A percentile compares a stretch with the other conserved stretches of the same genome.
Conservation (phyloP, 2,329 filamentous ascomycete species). For the Teratosphaeria zuluensis region DNA sequence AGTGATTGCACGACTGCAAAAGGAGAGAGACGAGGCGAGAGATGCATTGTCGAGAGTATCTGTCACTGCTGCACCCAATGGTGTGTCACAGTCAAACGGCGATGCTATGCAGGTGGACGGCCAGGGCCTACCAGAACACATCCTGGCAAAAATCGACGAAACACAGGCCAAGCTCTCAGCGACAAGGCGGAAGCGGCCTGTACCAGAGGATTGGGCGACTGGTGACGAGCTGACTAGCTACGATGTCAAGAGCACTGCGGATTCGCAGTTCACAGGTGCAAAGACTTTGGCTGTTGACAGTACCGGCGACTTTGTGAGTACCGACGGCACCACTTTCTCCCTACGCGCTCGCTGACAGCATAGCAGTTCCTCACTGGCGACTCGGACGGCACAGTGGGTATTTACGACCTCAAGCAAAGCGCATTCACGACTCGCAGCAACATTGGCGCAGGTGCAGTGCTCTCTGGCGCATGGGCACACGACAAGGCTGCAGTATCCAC, state of each 20-base stretch:
- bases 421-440: constrained; percentile 62
- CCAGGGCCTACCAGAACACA: constrained; percentile 61
- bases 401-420: constrained; percentile 70
- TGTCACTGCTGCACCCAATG: constrained; percentile 47
- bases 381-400: constrained; percentile 60
- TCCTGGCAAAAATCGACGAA: constrained; percentile 65
- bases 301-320: constrained; percentile 44
- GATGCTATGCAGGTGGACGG: constrained; percentile 92
- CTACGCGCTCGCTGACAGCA: not conserved
- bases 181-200: constrained; percentile 76
- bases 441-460: constrained; percentile 55
- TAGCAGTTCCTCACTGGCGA: constrained; percentile 58
- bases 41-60: constrained; percentile 80
- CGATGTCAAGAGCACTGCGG: constrained; percentile 43
- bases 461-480: constrained; percentile 55
- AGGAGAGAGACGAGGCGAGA: constrained; percentile 84
- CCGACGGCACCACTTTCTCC: not conserved
- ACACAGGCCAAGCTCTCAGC: constrained; percentile 77
- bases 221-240: constrained; percentile 58
- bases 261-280: constrained; percentile 51
- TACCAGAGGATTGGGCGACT: constrained; percentile 78
- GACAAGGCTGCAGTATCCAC: constrained; percentile 64
- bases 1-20: constrained; percentile 84
- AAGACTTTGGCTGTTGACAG: constrained; percentile 49
- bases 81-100: constrained; percentile 44